Evolutionary conservation across 495 filamentous ascomycete genomes (phyloP), one percentile per base, ranked within the genome.

Genomic region (Talaromyces stipitatus): DNA sequence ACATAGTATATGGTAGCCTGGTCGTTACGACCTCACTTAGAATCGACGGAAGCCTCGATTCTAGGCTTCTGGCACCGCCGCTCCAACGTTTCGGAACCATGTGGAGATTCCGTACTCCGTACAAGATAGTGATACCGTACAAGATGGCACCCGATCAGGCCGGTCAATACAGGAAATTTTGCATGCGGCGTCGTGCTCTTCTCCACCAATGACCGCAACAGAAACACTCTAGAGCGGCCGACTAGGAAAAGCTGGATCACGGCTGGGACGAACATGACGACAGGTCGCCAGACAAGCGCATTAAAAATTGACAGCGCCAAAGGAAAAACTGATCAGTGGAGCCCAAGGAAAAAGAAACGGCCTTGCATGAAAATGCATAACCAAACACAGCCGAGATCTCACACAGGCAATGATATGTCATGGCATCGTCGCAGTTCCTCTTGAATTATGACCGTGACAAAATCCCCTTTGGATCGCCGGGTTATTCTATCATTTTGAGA

Each of bases 121-220:
- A 48, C 36, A 41, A 18, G 45, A 26, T 48, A 26, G 45, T 46
- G 22, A 46, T 23, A 46, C 22, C 43, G 43, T 46, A 46, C 43
- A 46, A 22, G 43, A 46, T 23, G 14, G 45, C 24, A 24, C 18
- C 24, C 45, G 45, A 48, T 48, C 45, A 48, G 14, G 24, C 45
- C 45, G 14, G 45, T 48, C 45, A 48, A 48, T 48, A 26, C 20
- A 48, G 45, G 45, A 48, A 48, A 48, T 48, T 12, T 41, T 38
- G n/a, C n/a, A 41, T 48, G 45, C 24, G 45, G 22, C 45, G 22
- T 26, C 18, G 45, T 48, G 18, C 24, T n/a, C 24, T 24, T 48
- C 20, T 48, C 45, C 45, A 24, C 45, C 45, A 48, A 26, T 48
- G 45, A 27, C 8, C 10, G 22, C 20, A 48, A 48, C 24, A 48